Conservation (phyloP, 257 asterid species). For the Primulina eburnea region DNA sequence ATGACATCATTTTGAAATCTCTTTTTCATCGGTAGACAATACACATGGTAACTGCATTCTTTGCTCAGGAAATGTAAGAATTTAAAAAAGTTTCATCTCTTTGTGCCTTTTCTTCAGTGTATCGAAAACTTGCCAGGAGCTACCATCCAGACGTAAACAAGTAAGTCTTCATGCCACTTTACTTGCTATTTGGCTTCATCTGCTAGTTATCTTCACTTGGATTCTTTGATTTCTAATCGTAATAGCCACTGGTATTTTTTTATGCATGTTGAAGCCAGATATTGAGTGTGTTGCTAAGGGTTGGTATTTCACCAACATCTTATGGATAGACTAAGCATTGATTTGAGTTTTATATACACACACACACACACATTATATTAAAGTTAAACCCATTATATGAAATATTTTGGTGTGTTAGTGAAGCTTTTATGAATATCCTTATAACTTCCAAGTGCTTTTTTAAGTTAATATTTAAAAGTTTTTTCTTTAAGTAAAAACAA, state of each 20-base stretch:
- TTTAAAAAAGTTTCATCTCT: background rate
- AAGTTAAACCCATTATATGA: no score
- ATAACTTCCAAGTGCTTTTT: no score
- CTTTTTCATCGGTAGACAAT: background rate
- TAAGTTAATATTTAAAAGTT: no score
- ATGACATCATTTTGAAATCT: background rate
- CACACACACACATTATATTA: background rate
- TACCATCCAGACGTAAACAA: conserved; percentile 97
- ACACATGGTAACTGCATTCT: conserved; percentile 6
- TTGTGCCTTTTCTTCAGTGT: conserved; percentile 54
- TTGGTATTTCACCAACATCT: background rate
- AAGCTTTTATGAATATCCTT: no score
- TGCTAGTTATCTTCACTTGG: conserved; percentile 9
- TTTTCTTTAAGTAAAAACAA: no score
- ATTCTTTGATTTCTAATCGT: background rate
- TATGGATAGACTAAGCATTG: background rate
- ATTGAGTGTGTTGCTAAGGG: conserved; percentile 6
- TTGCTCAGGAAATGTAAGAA: conserved; percentile 9
- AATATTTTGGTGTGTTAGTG: no score
- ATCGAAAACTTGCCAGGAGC: conserved; percentile 92
- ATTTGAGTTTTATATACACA: background rate
- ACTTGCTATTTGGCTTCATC: conserved; percentile 12
- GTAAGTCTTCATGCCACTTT: conserved; percentile 41
- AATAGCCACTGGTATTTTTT: conserved; percentile 1
- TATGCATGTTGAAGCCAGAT: background rate